Base-by-base conservation (phyloP, 768 basidiomycete species). In the Gautieria morchelliformis region DNA sequence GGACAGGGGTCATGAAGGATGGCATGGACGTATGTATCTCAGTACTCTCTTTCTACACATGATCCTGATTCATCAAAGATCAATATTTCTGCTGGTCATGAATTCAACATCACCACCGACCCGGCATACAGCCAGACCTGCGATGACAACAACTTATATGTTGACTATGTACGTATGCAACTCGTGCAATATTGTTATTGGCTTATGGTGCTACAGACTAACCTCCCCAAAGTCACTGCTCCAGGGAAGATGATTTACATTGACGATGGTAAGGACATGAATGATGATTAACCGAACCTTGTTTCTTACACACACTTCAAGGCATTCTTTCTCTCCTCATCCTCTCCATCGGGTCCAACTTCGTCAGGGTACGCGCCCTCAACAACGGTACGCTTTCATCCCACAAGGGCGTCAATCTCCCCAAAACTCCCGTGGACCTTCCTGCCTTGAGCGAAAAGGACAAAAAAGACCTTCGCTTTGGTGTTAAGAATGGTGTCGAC, bases 391-490 rank as follows among this genome's bases (percentile, higher is more conserved):
- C 77, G 41, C 85, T 99, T 64, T 90, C 89, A 51, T 97, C 94
- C 55, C 89, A 92, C 70, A 99, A 99, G 78, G 96, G 96, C 68
- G 96, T 98, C 75, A 99, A 99, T 74, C 84, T 99, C 56, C 96
- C 96, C 65, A 96, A 97, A 74, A 98, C 96, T 61, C 80, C 86
- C 12, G 96, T 99, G 65, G 96, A 99, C 73, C 85, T 99, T 53
- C 96, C 96, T 53, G 91, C 96, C 52, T 83, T 99, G 44, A 96
- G 93, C 58, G 90, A 92, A 57, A 98, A 99, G 80, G 96, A 99
- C 82, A 97, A 96, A 79, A 84, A 83, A 62, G 96, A 98, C 68
- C 73, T 99, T 59, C 70, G 77, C 61, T 99, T 98, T 62, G 96
- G 96, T 72, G 95, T 96, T 67, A 87, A 84, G 80, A 98, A 99